phyloP scores from a whole-genome alignment of 2,329 filamentous ascomycete species.

The Epichloe hybrida region DNA sequence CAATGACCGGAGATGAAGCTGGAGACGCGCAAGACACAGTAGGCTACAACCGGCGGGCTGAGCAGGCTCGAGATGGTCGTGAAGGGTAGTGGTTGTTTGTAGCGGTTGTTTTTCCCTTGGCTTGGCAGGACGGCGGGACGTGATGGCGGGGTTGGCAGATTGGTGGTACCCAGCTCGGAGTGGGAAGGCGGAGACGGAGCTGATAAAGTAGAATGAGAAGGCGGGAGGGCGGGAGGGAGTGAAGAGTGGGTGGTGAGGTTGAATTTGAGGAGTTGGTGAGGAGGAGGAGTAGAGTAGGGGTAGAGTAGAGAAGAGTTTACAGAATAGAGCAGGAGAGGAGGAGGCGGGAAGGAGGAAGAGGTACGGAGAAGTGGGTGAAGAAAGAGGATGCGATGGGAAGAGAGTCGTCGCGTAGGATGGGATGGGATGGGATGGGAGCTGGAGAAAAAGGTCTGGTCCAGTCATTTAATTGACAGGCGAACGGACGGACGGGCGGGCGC shows the following conservation, averaged over 20 bases:
- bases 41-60: not conserved
- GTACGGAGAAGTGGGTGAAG: not conserved
- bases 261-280: too few species aligned
- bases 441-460: not conserved
- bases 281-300: not conserved
- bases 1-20: not conserved
- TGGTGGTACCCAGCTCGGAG: not conserved
- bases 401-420: constrained; percentile 1
- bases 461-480: not conserved
- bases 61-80: not conserved
- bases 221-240: not conserved
- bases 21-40: not conserved
- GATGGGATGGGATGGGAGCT: not conserved
- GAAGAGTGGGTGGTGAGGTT: too few species aligned
- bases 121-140: constrained; percentile 3
- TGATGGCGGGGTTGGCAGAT: not conserved
- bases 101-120: not conserved
- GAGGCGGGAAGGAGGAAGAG: constrained; percentile 1
- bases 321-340: not conserved
- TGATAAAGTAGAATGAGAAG: not conserved
- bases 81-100: not conserved
- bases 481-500: not conserved
- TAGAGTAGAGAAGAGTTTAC: constrained; percentile 1
- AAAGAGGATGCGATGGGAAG: constrained; percentile 3
- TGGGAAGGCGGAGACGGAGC: constrained; percentile 2